Conservation (phyloP, 75 land plant species). For the Larix kaempferi region DNA sequence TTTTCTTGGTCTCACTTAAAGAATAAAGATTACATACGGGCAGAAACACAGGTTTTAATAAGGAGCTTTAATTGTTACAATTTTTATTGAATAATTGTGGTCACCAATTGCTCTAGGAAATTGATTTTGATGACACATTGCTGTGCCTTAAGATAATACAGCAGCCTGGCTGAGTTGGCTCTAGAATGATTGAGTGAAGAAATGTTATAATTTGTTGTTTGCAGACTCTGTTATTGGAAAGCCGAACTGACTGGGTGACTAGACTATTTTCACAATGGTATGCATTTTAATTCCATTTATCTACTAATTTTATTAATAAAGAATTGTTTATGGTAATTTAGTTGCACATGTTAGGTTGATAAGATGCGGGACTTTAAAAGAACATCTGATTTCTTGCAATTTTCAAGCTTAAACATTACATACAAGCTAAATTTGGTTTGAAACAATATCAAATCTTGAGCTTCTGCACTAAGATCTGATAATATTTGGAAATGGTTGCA, state of each 20-base stretch:
- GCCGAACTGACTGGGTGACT: background rate
- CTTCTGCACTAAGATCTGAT: background rate
- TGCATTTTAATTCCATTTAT: background rate
- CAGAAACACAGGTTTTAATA: no score
- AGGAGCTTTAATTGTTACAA: no score
- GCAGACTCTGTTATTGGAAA: background rate
- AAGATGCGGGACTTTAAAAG: background rate
- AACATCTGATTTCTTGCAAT: no score
- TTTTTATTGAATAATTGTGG: no score
- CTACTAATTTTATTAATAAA: background rate
- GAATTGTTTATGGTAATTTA: background rate
- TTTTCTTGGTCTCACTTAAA: no score
- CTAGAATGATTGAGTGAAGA: background rate
- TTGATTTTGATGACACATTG: background rate
- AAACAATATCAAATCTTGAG: background rate
- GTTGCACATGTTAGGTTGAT: no score
- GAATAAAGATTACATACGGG: no score
- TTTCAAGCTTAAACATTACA: no score
- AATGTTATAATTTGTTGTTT: background rate
- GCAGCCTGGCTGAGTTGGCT: background rate
- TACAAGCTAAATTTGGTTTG: no score
- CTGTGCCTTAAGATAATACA: background rate
- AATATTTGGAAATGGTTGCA: constrained; percentile 13
- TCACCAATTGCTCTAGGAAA: background rate
- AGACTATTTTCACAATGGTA: constrained; percentile 7